Conservation (phyloP, 164 flowering plant species). For the Sextonia rubra region DNA sequence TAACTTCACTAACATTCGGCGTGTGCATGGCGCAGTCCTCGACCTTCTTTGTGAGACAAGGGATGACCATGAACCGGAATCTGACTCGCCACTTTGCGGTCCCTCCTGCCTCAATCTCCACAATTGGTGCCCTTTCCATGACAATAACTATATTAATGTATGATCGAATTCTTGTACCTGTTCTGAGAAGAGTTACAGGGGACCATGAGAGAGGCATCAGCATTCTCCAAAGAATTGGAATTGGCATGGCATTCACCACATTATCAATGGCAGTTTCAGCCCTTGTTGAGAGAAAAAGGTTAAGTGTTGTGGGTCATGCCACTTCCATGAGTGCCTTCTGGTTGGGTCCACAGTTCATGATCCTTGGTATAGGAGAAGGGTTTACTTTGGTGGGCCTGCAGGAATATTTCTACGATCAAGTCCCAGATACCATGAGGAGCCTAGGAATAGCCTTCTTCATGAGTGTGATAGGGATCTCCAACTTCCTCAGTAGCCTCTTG, state of each 20-base stretch:
- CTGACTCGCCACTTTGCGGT: slow-evolving; percentile 34
- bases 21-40: slow-evolving; percentile 51
- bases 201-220: slow-evolving; percentile 52
- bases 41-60: slow-evolving; percentile 82
- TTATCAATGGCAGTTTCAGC: slow-evolving; percentile 44
- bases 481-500: slow-evolving; percentile 49
- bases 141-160: slow-evolving; percentile 40
- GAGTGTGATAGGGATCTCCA: slow-evolving; percentile 53
- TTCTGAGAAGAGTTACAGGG: slow-evolving; percentile 33
- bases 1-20: slow-evolving; percentile 47
- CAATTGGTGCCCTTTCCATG: slow-evolving; percentile 41
- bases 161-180: slow-evolving; percentile 55
- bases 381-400: slow-evolving; percentile 67
- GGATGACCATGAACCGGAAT: slow-evolving; percentile 41
- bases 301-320: neutral
- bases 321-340: slow-evolving; percentile 54
- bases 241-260: slow-evolving; percentile 46
- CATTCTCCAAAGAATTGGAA: slow-evolving; percentile 64
- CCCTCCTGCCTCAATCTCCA: slow-evolving; percentile 57
- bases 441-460: slow-evolving; percentile 62
- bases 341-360: slow-evolving; percentile 55
- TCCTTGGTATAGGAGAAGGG: slow-evolving; percentile 54
- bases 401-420: slow-evolving; percentile 73
- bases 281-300: slow-evolving; percentile 9
- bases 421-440: slow-evolving; percentile 69